Evolutionary conservation across 306 rosid species (phyloP).

Genomic region (Casuarina equisetifolia): DNA sequence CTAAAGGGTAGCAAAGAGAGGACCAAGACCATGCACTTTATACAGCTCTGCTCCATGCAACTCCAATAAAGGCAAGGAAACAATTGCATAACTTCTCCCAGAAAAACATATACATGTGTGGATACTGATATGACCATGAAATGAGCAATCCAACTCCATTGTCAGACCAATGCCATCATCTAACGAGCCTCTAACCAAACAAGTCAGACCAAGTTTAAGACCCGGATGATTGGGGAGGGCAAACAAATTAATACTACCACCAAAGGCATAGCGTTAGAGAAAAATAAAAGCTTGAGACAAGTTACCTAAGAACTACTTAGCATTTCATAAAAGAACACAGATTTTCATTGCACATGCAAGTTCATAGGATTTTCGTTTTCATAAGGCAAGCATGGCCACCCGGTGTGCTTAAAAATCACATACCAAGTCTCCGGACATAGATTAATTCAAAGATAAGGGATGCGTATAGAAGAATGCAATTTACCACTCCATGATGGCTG

Average conservation of each 20-base stretch:
- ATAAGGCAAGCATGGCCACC: background rate
- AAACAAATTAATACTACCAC: background rate
- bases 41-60: background rate
- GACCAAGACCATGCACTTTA: background rate
- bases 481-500: conserved; percentile 98
- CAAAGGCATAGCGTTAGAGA: background rate
- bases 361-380: background rate
- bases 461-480: background rate
- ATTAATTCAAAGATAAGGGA: background rate
- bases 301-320: background rate
- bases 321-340: background rate
- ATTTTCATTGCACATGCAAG: background rate
- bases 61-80: background rate
- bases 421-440: background rate
- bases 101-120: background rate
- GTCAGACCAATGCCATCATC: background rate
- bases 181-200: background rate
- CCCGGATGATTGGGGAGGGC: background rate
- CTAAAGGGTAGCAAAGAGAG: background rate
- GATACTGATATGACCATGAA: background rate
- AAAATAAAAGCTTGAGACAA: background rate
- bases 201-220: background rate
- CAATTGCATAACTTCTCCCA: background rate
- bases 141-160: background rate
- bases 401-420: background rate